Conservation (phyloP, 2,329 filamentous ascomycete species). For the Dothistroma pini region DNA sequence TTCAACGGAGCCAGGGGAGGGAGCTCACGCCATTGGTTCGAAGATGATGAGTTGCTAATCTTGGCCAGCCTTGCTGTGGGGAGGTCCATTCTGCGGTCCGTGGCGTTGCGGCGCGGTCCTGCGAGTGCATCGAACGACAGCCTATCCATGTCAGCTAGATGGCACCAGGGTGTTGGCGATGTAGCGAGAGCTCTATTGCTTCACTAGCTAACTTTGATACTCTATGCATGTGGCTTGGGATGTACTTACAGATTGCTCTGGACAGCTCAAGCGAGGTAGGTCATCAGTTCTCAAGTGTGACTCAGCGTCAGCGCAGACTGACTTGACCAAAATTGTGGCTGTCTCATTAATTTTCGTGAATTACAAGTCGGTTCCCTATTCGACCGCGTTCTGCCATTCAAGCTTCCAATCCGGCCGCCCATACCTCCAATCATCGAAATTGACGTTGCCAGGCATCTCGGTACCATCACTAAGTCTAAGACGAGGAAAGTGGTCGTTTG, state of each 20-base stretch:
- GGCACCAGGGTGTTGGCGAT: too few relatives aligned
- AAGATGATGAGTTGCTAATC: not conserved
- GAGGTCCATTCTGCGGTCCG: not conserved
- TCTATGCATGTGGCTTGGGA: not conserved
- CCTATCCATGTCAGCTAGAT: not conserved
- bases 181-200: too few relatives aligned
- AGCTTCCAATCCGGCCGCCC: conserved; percentile 32
- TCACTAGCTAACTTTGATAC: not conserved
- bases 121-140: not conserved
- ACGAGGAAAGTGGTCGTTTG: conserved; percentile 43
- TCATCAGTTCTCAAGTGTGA: not conserved
- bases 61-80: not conserved
- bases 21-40: not conserved
- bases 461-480: conserved; percentile 43
- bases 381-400: conserved; percentile 17
- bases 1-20: not conserved
- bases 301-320: not conserved
- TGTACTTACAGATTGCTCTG: not conserved
- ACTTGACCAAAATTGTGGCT: not conserved
- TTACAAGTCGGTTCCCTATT: not conserved
- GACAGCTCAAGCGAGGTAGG: not conserved
- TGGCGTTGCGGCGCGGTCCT: not conserved
- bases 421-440: conserved; percentile 37
- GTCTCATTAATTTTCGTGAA: not conserved
- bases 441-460: conserved; percentile 47